A percentile compares a stretch with the other conserved stretches of the same genome.
phyloP scores from a whole-genome alignment of 2,329 filamentous ascomycete species.

The Aspergillus floridensis region DNA sequence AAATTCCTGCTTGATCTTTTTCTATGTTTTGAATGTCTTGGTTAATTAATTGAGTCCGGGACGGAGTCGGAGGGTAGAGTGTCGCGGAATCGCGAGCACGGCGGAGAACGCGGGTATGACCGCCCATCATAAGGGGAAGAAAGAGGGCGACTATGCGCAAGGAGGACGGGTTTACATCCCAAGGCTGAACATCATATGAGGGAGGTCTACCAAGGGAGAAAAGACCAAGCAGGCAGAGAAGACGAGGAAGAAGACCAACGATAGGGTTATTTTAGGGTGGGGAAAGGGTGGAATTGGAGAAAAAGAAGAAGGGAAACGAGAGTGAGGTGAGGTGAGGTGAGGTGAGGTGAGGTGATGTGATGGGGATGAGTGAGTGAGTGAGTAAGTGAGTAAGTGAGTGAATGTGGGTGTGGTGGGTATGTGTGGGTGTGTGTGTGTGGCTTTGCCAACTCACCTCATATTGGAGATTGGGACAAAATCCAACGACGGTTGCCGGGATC shows the following conservation, averaged over 20 bases:
- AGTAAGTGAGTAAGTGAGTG: too few species aligned
- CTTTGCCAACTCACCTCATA: conserved; percentile 24
- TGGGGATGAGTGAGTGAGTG: not conserved
- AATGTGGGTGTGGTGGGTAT: too few species aligned
- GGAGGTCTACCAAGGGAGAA: conserved; percentile 29
- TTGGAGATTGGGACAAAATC: conserved; percentile 18
- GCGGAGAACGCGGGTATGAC: conserved; percentile 26
- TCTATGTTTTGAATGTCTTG: not conserved
- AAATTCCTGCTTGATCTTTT: conserved; percentile 6
- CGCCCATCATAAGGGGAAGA: conserved; percentile 33
- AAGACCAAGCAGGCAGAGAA: conserved; percentile 10
- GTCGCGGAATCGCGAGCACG: conserved; percentile 32
- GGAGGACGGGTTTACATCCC: conserved; percentile 23
- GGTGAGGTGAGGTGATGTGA: conserved; percentile 6
- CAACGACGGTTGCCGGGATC: conserved; percentile 14
- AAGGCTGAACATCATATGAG: conserved; percentile 27
- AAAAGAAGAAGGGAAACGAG: conserved; percentile 5
- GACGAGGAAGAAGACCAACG: conserved; percentile 13
- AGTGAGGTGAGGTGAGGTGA: conserved; percentile 1
- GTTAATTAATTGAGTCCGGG: not conserved
- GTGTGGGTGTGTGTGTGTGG: not conserved
- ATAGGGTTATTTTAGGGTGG: not conserved
- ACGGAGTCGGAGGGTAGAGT: conserved; percentile 18
- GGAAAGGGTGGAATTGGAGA: too few species aligned
- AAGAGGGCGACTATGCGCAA: conserved; percentile 20